phyloP scores from a whole-genome alignment of 345 rosid species.

The Iberis pinnata region DNA sequence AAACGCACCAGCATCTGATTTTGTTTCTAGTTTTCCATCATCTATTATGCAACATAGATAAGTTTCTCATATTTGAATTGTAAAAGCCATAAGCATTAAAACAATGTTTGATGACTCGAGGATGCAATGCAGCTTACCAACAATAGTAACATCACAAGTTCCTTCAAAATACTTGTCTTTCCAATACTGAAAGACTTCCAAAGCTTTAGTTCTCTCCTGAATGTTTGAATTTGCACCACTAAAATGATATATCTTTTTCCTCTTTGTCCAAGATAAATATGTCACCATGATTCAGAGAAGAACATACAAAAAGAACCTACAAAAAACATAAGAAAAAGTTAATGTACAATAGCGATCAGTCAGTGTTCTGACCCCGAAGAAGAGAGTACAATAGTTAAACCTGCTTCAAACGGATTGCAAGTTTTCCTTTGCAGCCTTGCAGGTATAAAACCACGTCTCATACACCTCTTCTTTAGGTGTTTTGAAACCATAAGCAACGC shows the following conservation, averaged over 20 bases:
- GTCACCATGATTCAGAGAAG: constrained; percentile 95
- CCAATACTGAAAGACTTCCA: constrained; percentile 88
- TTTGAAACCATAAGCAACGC: constrained; percentile 91
- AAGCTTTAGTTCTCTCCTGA: constrained; percentile 97
- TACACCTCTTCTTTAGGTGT: constrained; percentile 78
- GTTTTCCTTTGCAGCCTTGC: constrained; percentile 88
- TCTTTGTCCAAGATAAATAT: constrained; percentile 85
- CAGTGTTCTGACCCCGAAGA: constrained; percentile 5
- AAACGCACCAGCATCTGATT: constrained; percentile 90
- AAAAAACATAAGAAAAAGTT: constrained; percentile 20
- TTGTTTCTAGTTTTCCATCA: constrained; percentile 89
- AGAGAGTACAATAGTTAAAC: constrained; percentile 36
- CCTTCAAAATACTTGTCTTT: constrained; percentile 89
- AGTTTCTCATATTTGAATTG: background rate
- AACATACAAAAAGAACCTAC: constrained; percentile 88
- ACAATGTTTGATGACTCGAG: background rate
- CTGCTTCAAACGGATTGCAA: constrained; percentile 90
- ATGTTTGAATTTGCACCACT: constrained; percentile 95
- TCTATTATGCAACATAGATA: constrained; percentile 38
- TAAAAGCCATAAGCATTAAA: background rate
- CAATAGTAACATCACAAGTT: constrained; percentile 65
- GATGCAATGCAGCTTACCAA: constrained; percentile 46
- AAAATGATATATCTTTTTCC: constrained; percentile 88
- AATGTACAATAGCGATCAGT: background rate
- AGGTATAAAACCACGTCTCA: constrained; percentile 77